Base-by-base conservation (phyloP, 345 rosid genomes). In the Hevea brasiliensis region DNA sequence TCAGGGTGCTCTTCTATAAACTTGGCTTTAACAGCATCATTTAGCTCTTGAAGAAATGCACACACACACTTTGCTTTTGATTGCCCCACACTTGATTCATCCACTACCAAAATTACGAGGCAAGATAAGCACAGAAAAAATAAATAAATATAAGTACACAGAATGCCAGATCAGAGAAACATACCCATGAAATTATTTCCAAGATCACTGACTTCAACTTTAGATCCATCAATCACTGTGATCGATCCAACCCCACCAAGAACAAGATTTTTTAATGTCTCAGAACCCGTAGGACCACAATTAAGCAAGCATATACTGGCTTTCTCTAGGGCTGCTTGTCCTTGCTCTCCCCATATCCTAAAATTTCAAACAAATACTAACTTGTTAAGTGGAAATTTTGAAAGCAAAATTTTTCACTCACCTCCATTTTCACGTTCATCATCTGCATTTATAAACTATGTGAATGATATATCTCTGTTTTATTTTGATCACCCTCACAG, bases 331-430 rank as follows among this genome's bases (percentile, higher is more conserved):
- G 94, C 96, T 4, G 90, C 81, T 81, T 91, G 98, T 66, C 99
- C 97, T 87, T 89, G 83, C 80, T 95, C 97, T 32, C 99, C 99
- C 97, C 99, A 92, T 66, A 95, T 92, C 90, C 99, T 92, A 69
- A 57, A 82, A 78, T 40, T 53, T 21, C 48, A 42, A 59, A 13
- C 29, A 42, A 26, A 8, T 21, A 32, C n/a, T 12, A 2, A 29
- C 3, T 32, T 14, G 11, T 20, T 40, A 14, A 20, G 8, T 17
- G 32, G 21, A 18, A 4, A 58, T 6, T 47, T 53, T 9, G 26
- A 61, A 61, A 21, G 5, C 27, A 26, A 40, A 32, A 14, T 7
- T n/a, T n/a, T n/a, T 15, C 58, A 45, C 26, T 21, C 20, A 63
- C 40, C 0, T 42, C 20, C 6, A 4, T 41, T 14, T 64, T 29